These are phyloP conservation scores for Pseudovirgaria hyperparasitica DNA, from an alignment of 2,329 filamentous ascomycete genomes.

Conservation along the genomic window DNA sequence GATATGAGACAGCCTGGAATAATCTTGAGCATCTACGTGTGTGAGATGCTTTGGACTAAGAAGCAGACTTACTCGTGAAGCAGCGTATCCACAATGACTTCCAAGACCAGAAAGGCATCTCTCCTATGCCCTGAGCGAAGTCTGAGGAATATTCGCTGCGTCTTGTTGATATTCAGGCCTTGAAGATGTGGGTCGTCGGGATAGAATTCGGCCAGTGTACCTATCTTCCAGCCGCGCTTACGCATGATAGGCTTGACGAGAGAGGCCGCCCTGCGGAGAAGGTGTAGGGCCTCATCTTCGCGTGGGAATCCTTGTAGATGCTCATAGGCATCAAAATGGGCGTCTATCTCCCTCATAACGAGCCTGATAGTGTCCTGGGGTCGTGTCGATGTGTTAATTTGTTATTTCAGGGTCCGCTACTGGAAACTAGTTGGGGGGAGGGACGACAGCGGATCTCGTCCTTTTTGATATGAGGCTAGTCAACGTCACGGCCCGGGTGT, in stretches of 20 bases:
- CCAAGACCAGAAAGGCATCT: conserved; percentile 65
- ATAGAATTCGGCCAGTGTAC: conserved; percentile 72
- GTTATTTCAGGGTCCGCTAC: too few relatives aligned
- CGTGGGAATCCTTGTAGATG: conserved; percentile 33
- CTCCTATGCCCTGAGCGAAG: conserved; percentile 65
- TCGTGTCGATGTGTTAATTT: too few relatives aligned
- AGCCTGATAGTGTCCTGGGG: too few relatives aligned
- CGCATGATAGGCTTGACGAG: conserved; percentile 93
- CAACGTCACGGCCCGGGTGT: too few relatives aligned
- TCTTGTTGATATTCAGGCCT: conserved; percentile 65
- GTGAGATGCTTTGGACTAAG: neutral
- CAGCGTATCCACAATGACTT: conserved; percentile 79
- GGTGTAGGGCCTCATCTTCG: conserved; percentile 36
- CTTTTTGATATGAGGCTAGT: too few relatives aligned
- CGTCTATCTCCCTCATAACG: conserved; percentile 31
- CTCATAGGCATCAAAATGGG: conserved; percentile 37
- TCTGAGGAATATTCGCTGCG: conserved; percentile 69
- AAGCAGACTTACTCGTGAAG: conserved; percentile 56
- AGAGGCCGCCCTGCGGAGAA: conserved; percentile 69
- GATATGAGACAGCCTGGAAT: conserved; percentile 59
- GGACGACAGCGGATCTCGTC: too few relatives aligned
- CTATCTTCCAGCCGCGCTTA: conserved; percentile 68
- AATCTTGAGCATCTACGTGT: conserved; percentile 6
- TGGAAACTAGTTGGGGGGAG: too few relatives aligned
- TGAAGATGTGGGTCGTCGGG: conserved; percentile 56